Base-by-base conservation (phyloP, 2,329 filamentous ascomycete genomes). In the Setomelanomma holmii region DNA sequence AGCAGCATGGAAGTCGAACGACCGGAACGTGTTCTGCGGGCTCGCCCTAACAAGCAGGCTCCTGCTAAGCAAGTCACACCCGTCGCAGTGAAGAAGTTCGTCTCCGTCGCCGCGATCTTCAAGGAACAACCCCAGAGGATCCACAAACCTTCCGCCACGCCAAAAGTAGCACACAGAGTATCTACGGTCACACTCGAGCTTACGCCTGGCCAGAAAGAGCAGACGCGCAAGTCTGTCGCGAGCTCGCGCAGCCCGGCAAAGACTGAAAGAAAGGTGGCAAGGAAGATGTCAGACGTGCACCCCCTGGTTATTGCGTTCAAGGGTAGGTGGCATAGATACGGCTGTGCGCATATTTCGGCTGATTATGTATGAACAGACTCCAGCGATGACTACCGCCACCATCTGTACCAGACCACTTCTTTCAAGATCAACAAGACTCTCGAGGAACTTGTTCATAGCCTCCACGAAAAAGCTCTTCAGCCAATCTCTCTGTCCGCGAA, bases 41-140 rank as follows among this genome's bases (percentile, higher is more conserved):
- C 48, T 21, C 40, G 33, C 21, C 35, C 30, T 40, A 49, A 30
- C 17, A 44, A 16, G n/a, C 33, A 14, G 14, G 35, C 40, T 14
- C 38, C 11, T 10, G 19, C 21, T 10, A 53, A 50, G 21, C 44
- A 45, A 10, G 5, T 38, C 16, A 41, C 34, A n/a, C 34, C 45
- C 34, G 6, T 17, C 16, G 34, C 40, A 19, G 20, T 14, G 4
- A 58, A 54, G 27, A 55, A 58, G n/a, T 49, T 58, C 11, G 45
- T 68, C 11, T 67, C 69, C 7, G 60, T 60, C 22, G 57, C 63
- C 7, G 44, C 52, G 19, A 42, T 72, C n/a, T 74, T 72, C 62
- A 66, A 58, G 23, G 67, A 38, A 51, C 60, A 45, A 45, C 48
- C 20, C 19, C 42, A 33, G 43, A 66, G 16, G 12, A 27, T 30